These are phyloP conservation scores for Arachnopeziza araneosa DNA, from an alignment of 2,329 filamentous ascomycete species.

Conservation along the genomic window DNA sequence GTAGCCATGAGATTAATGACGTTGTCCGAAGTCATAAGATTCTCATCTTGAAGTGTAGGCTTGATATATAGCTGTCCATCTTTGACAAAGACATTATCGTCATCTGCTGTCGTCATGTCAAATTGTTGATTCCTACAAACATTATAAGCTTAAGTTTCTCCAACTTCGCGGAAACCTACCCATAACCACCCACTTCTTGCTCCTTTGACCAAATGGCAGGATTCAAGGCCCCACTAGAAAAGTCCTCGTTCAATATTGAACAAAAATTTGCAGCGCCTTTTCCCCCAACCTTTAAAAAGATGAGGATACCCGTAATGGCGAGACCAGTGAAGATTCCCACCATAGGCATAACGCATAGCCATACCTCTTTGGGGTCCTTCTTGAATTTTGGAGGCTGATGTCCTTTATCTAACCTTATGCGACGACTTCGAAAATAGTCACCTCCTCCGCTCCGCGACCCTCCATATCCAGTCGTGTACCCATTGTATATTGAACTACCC, in stretches of 20 bases:
- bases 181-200: conserved; percentile 8
- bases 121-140: conserved; percentile 6
- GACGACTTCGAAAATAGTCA: conserved; percentile 65
- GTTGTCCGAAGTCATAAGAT: conserved; percentile 2
- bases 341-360: conserved; percentile 71
- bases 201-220: conserved; percentile 5
- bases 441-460: conserved; percentile 12
- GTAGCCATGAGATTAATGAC: conserved; percentile 6
- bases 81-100: conserved; percentile 9
- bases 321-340: conserved; percentile 66
- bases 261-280: conserved; percentile 74
- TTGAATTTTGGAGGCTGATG: conserved; percentile 64
- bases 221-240: conserved; percentile 13
- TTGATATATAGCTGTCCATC: conserved; percentile 7
- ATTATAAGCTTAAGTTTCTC: background rate
- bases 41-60: conserved; percentile 8
- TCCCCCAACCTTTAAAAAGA: conserved; percentile 66
- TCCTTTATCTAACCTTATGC: conserved; percentile 65
- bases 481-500: conserved; percentile 12
- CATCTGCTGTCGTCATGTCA: conserved; percentile 6
- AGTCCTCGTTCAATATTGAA: conserved; percentile 49
- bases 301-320: conserved; percentile 58
- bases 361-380: conserved; percentile 70
- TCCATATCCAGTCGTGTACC: conserved; percentile 14
- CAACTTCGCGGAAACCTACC: background rate